Evolutionary conservation across 2,329 filamentous ascomycete genomes (phyloP), one percentile per base, ranked within the genome.

Genomic region (Lecanicillium sp.): DNA sequence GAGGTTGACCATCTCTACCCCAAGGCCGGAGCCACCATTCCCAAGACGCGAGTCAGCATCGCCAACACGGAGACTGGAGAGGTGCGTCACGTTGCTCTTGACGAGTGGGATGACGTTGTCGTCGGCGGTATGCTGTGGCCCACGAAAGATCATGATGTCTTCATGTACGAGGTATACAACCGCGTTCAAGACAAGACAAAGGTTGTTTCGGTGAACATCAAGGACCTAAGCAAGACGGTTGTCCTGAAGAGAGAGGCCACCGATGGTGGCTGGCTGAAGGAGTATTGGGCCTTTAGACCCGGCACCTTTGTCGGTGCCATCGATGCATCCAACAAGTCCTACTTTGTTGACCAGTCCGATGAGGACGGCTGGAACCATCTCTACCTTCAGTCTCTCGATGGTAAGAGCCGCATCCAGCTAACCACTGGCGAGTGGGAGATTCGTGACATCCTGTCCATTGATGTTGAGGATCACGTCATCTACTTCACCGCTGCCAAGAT

Each of bases 111-210:
- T 9, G 62, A 80, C 9, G 74, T 83, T 38, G 60, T 85, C 35
- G 70, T 85, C 37, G 78, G 79, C 3, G 79, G 84, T 52, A 71
- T 84, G 5, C 67, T 71, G 0, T 85, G 80, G 80, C 61, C 83
- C 16, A 82, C 79, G 0, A 69, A 75, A 9, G 60, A 60, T 4
- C 77, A 82, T 51, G 62, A 67, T 14, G 69, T 68, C 31, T 63
- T 84, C 27, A 65, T 80, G 27, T 79, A 80, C 56, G 72, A 78
- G 12, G 73, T 75, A 0, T 83, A 75, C 60, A 83, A 83, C 54
- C 73, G 80, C 5, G 77, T 83, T 1, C 80, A 85, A 49, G 78
- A 83, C 45, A 58, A 65, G 2, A 77, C 80, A 42, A 78, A 77
- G 43, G 62, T 80, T 9, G 69, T 83, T 2, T 57, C 75, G 1